Percentiles rank a stretch among this genome's conserved stretches.
phyloP scores from a whole-genome alignment of 73 alveolate species.

The Paramecium sonneborni region DNA sequence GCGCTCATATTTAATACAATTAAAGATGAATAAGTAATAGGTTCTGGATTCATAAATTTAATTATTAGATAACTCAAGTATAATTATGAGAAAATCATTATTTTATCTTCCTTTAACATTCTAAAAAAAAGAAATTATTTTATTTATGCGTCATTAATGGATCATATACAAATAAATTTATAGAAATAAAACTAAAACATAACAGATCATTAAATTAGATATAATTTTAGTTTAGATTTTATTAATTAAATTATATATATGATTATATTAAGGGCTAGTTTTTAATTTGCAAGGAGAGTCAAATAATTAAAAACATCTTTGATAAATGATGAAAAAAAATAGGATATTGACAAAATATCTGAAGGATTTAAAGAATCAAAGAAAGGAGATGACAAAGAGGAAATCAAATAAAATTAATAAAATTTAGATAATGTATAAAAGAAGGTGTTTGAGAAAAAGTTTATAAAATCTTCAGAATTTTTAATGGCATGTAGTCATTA shows the following conservation, averaged over 20 bases:
- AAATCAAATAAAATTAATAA: not conserved
- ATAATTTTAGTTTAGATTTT: too few species aligned
- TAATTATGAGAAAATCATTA: not conserved
- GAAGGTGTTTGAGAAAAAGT: conserved; percentile 21
- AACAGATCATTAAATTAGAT: too few species aligned
- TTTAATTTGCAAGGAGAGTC: not conserved
- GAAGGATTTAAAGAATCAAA: not conserved
- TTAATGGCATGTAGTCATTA: conserved; percentile 43
- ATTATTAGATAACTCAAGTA: not conserved
- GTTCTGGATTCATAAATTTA: conserved; percentile 40
- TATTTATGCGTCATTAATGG: not conserved
- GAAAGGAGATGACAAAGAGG: not conserved
- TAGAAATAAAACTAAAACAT: too few species aligned
- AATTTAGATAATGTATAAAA: not conserved
- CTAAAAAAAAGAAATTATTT: not conserved
- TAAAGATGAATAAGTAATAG: conserved; percentile 42
- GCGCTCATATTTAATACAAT: conserved; percentile 35
- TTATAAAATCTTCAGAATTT: conserved; percentile 25
- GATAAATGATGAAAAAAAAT: not conserved
- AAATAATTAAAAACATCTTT: not conserved
- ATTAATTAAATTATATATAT: not conserved
- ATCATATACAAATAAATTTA: too few species aligned
- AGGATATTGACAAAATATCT: not conserved
- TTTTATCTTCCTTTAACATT: not conserved
- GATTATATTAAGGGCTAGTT: not conserved